Evolutionary conservation across 257 asterid species (phyloP).

Genomic region (Gentiana macrophylla): DNA sequence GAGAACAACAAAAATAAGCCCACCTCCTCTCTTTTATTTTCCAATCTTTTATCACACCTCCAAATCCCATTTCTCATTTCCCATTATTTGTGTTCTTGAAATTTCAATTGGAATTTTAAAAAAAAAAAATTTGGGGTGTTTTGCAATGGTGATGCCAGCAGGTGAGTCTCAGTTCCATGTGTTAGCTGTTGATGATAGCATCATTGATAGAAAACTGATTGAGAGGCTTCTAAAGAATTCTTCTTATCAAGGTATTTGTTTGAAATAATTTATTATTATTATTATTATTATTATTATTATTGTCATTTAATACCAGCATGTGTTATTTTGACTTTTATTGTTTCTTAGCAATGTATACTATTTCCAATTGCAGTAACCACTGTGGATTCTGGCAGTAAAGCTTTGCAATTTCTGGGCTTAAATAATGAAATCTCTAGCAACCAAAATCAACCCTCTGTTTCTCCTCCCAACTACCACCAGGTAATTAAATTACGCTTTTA

Average conservation of each 20-base stretch:
- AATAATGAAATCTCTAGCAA: slow-evolving; percentile 18
- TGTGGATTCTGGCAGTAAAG: slow-evolving; percentile 58
- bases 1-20: neutral
- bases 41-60: slow-evolving; percentile 5
- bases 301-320: too few species aligned
- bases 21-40: neutral
- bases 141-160: slow-evolving; percentile 29
- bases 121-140: too few species aligned
- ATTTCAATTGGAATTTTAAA: slow-evolving; percentile 1
- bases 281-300: too few species aligned
- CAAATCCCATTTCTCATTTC: slow-evolving; percentile 1
- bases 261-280: neutral
- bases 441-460: slow-evolving; percentile 22
- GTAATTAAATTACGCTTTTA: slow-evolving; percentile 4
- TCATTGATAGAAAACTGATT: slow-evolving; percentile 37
- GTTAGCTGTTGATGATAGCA: slow-evolving; percentile 41
- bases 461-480: slow-evolving; percentile 28
- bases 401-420: slow-evolving; percentile 49
- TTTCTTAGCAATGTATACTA: slow-evolving; percentile 5
- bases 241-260: slow-evolving; percentile 31
- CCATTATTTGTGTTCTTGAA: slow-evolving; percentile 4
- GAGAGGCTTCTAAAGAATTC: slow-evolving; percentile 36
- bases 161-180: slow-evolving; percentile 35
- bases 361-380: slow-evolving; percentile 39
- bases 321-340: neutral